Evolutionary conservation across 1,284 basidiomycete genomes (phyloP).

Genomic region (Cutaneotrichosporon cyanovorans): DNA sequence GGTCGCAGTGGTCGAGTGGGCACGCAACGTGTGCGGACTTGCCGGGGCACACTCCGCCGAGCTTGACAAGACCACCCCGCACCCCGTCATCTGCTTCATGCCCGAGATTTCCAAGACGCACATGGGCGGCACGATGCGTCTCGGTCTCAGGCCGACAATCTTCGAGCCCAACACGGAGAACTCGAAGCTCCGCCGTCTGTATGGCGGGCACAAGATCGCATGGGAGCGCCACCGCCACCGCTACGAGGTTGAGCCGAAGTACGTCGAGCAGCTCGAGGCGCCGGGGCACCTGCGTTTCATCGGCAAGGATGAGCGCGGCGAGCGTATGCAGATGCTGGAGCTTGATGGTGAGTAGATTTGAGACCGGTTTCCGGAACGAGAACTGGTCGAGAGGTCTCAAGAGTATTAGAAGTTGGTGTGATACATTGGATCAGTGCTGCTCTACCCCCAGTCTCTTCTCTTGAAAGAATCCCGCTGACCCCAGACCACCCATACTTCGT

Average conservation of each 20-base stretch:
- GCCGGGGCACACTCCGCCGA: slow-evolving; percentile 83
- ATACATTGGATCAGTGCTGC: too few relatives aligned
- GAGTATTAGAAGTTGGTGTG: too few relatives aligned
- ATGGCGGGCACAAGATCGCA: slow-evolving; percentile 72
- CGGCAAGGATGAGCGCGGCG: slow-evolving; percentile 90
- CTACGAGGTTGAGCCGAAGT: slow-evolving; percentile 92
- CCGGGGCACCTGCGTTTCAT: slow-evolving; percentile 69
- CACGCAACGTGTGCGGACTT: slow-evolving; percentile 73
- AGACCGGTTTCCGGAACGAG: too few relatives aligned
- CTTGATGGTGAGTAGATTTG: slow-evolving; percentile 64
- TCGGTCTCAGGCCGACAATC: slow-evolving; percentile 87
- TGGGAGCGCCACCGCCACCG: slow-evolving; percentile 98
- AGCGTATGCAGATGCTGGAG: slow-evolving; percentile 96
- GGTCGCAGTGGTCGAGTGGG: slow-evolving; percentile 92
- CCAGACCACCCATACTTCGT: slow-evolving; percentile 91
- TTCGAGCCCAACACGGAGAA: slow-evolving; percentile 60
- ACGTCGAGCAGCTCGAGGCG: slow-evolving; percentile 64
- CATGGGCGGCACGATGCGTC: slow-evolving; percentile 97
- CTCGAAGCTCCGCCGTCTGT: slow-evolving; percentile 69
- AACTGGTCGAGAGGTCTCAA: too few relatives aligned
- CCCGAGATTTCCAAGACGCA: slow-evolving; percentile 97
- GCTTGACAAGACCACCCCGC: slow-evolving; percentile 55
- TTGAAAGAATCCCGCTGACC: neutral
- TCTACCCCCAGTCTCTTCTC: too few relatives aligned
- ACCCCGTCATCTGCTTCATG: slow-evolving; percentile 93